Evolutionary conservation across 2,329 filamentous ascomycete species (phyloP).

Genomic region (Xylogone sp.): DNA sequence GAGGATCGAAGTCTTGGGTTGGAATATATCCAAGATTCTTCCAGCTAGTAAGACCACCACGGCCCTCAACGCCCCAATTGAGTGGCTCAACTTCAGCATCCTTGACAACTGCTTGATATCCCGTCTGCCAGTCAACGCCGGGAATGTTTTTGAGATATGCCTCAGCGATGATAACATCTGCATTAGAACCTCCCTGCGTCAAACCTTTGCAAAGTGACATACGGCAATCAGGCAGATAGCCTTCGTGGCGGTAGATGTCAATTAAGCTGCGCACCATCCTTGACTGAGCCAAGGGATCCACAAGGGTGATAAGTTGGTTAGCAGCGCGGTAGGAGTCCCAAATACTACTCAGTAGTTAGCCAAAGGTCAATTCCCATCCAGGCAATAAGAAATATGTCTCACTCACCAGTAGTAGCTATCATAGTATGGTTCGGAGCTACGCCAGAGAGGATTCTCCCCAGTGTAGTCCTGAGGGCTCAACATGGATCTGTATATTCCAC

Average conservation of each 20-base stretch:
- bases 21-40: conserved; percentile 68
- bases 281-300: conserved; percentile 60
- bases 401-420: conserved; percentile 53
- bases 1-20: conserved; percentile 59
- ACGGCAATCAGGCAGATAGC: conserved; percentile 31
- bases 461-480: conserved; percentile 72
- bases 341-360: conserved; percentile 61
- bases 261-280: conserved; percentile 68
- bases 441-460: conserved; percentile 67
- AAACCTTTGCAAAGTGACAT: conserved; percentile 71
- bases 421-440: conserved; percentile 64
- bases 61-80: conserved; percentile 67
- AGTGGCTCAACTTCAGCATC: conserved; percentile 48
- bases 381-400: no score
- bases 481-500: conserved; percentile 64
- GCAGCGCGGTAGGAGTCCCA: conserved; percentile 70
- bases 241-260: conserved; percentile 65
- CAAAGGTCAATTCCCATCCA: conserved; percentile 62
- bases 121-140: conserved; percentile 66
- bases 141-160: conserved; percentile 63
- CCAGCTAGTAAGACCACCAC: conserved; percentile 69
- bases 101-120: conserved; percentile 66
- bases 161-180: conserved; percentile 65
- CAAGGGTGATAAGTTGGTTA: conserved; percentile 63
- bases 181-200: conserved; percentile 70